Evolutionary conservation across 1,284 basidiomycete species (phyloP), one percentile per base, ranked within the genome.

Genomic region (Apiotrichum brassicae): DNA sequence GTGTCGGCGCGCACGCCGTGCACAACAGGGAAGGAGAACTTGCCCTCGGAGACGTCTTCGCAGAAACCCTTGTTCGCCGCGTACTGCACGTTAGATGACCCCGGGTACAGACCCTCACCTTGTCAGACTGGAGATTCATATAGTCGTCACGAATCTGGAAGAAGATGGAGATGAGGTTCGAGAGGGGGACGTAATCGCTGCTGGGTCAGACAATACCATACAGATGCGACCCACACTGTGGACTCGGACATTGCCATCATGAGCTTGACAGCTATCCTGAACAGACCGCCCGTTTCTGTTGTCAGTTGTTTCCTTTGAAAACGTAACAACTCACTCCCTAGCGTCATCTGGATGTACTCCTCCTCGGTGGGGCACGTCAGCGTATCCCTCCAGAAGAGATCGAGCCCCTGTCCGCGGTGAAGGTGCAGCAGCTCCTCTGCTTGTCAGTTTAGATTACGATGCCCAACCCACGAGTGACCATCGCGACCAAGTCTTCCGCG

Each of bases 101-200:
- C 3, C 1, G 5, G 4, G 23, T 11, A n/a, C 70, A n/a, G n/a
- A n/a, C n/a, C n/a, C n/a, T 33, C 59, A 88, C 90, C 76, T 89
- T 81, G 22, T 80, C 80, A 41, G 86, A 90, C 63, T 93, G 85
- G 28, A 98, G 76, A 67, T 98, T 98, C 85, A 95, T 89, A 53
- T 94, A 90, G 68, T 99, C 94, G 68, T 99, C 95, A 22, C 93
- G 78, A 58, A 99, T 95, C 71, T 98, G 95, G 70, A 94, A 97
- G 64, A 84, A 87, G 14, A 97, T 81, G 2, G 94, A 91, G 57
- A 98, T 87, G 11, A 97, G 79, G 68, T 97, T 97, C 49, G 94
- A 88, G 2, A 98, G 79, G 0, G 92, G 91, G 1, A 97, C 81
- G 56, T 87, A 94, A 70, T 94, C 82, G 18, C 91, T 95, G 54